phyloP scores from a whole-genome alignment of 805 yeast species.

The Candida hispaniensis region DNA sequence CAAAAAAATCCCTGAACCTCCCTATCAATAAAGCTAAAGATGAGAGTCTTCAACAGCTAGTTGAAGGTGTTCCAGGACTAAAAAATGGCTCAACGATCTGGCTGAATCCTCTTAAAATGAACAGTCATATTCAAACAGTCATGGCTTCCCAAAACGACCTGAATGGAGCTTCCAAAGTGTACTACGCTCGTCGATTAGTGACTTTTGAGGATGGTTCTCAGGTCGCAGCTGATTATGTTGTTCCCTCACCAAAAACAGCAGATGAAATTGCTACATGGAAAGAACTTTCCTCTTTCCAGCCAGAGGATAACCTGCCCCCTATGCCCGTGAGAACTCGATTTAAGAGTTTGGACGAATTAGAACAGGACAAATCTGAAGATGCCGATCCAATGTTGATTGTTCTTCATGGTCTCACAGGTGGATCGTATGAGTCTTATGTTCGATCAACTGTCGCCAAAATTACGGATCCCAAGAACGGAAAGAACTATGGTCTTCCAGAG shows the following conservation, averaged over 20 bases:
- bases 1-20: slow-evolving; percentile 17
- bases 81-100: slow-evolving; percentile 39
- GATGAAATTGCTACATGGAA: slow-evolving; percentile 26
- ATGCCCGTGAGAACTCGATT: slow-evolving; percentile 47
- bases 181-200: slow-evolving; percentile 70
- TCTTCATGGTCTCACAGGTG: slow-evolving; percentile 75
- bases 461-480: slow-evolving; percentile 20
- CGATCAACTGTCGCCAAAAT: slow-evolving; percentile 44
- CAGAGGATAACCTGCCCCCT: slow-evolving; percentile 27
- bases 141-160: slow-evolving; percentile 49
- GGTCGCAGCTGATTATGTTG: slow-evolving; percentile 64
- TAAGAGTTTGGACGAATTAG: slow-evolving; percentile 38
- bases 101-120: slow-evolving; percentile 52
- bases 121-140: slow-evolving; percentile 71
- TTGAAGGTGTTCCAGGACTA: slow-evolving; percentile 38
- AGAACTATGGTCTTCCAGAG: slow-evolving; percentile 6
- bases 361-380: slow-evolving; percentile 25
- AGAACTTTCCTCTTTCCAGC: slow-evolving; percentile 24
- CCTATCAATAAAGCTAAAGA: slow-evolving; percentile 15
- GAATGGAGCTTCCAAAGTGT: slow-evolving; percentile 43
- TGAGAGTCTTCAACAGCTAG: slow-evolving; percentile 26
- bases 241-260: slow-evolving; percentile 31
- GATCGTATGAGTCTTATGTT: slow-evolving; percentile 71
- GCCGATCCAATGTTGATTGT: slow-evolving; percentile 50
- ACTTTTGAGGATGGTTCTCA: slow-evolving; percentile 58